phyloP scores from a whole-genome alignment of 306 rosid genomes.

The Malus fusca region DNA sequence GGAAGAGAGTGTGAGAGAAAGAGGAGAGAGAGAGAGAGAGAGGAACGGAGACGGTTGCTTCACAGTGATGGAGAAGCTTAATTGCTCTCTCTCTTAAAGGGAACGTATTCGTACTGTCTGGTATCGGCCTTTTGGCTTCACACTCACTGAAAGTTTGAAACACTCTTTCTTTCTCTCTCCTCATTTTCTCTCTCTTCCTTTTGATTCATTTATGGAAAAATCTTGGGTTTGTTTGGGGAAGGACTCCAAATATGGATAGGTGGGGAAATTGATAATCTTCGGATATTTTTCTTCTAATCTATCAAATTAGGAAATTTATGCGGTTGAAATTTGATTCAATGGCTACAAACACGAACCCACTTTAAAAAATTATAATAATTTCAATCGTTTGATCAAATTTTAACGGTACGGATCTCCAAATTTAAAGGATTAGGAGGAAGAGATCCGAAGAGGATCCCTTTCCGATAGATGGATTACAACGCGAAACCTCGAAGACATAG shows the following conservation, averaged over 20 bases:
- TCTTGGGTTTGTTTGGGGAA: not conserved
- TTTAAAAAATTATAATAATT: too few relatives aligned
- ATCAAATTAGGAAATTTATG: too few relatives aligned
- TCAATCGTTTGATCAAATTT: too few relatives aligned
- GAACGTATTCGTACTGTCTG: slow-evolving; percentile 36
- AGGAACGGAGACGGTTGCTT: slow-evolving; percentile 8
- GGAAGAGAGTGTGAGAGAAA: not conserved
- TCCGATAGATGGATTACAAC: too few relatives aligned
- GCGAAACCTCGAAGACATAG: too few relatives aligned
- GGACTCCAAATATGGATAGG: too few relatives aligned
- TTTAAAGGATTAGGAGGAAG: too few relatives aligned
- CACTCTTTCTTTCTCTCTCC: not conserved
- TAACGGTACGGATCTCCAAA: accelerated
- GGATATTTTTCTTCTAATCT: accelerated
- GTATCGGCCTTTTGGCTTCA: slow-evolving; percentile 18
- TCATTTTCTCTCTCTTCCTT: not conserved
- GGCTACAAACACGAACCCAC: accelerated
- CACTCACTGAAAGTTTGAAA: not conserved
- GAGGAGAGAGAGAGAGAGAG: slow-evolving; percentile 17
- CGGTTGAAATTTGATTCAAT: accelerated
- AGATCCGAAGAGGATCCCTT: accelerated
- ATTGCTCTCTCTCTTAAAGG: slow-evolving; percentile 8
- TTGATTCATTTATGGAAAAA: not conserved
- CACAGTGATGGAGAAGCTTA: slow-evolving; percentile 25
- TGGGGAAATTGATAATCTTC: too few relatives aligned